These are phyloP conservation scores for Spongispora temasekensis DNA, from an alignment of 1,284 basidiomycete species.

Conservation along the genomic window DNA sequence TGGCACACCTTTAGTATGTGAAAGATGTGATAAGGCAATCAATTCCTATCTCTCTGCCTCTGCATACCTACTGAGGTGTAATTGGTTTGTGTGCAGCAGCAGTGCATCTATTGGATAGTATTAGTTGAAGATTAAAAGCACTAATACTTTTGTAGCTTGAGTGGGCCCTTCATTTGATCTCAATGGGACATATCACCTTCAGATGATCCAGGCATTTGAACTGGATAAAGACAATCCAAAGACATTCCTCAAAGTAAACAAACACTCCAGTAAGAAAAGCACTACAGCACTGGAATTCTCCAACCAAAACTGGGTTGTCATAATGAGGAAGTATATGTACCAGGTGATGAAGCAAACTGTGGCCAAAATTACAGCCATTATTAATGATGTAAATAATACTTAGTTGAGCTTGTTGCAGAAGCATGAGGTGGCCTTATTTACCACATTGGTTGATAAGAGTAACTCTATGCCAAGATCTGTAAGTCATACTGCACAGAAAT, in stretches of 20 bases:
- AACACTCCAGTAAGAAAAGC: conserved; percentile 3
- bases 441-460: neutral
- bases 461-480: neutral
- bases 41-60: neutral
- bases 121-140: neutral
- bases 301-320: neutral
- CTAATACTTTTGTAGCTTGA: neutral
- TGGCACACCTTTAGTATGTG: conserved; percentile 1
- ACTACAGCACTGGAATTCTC: neutral
- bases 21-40: neutral
- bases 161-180: neutral
- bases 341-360: neutral
- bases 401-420: neutral
- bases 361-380: neutral
- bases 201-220: neutral
- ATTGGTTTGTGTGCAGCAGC: neutral
- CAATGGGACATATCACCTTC: neutral
- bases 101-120: neutral
- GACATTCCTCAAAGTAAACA: neutral
- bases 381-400: neutral
- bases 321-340: neutral
- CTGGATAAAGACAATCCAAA: neutral
- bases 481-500: neutral
- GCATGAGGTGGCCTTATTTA: neutral
- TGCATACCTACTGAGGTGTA: neutral